phyloP scores from a whole-genome alignment of 164 flowering plant genomes.

The Piper longum region DNA sequence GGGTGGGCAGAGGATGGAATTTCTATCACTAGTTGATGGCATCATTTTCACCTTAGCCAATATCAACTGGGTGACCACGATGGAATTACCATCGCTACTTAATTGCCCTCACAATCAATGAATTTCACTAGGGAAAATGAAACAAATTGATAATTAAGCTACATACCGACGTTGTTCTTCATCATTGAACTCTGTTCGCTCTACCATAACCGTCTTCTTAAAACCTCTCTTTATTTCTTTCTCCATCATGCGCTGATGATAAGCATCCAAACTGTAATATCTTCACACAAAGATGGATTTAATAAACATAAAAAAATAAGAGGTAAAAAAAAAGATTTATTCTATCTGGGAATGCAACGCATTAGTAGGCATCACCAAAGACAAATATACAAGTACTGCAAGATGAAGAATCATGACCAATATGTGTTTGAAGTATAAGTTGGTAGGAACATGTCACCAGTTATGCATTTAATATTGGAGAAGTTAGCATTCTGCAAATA shows the following conservation, averaged over 20 bases:
- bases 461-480: too few relatives aligned
- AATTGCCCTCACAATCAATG: too few relatives aligned
- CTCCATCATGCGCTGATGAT: slow-evolving; percentile 44
- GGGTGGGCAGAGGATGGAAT: too few relatives aligned
- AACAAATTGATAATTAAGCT: background rate
- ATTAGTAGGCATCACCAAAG: background rate
- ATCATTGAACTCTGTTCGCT: slow-evolving; percentile 79
- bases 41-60: too few relatives aligned
- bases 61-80: too few relatives aligned
- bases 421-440: background rate
- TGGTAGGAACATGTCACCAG: too few relatives aligned
- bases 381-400: background rate
- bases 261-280: slow-evolving; percentile 82
- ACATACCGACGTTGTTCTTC: slow-evolving; percentile 90
- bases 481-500: too few relatives aligned
- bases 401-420: background rate
- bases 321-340: too few relatives aligned
- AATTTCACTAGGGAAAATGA: background rate
- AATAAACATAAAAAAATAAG: too few relatives aligned
- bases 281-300: slow-evolving; percentile 21
- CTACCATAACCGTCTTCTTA: slow-evolving; percentile 25
- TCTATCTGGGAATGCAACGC: background rate
- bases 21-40: too few relatives aligned
- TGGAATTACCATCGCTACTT: too few relatives aligned
- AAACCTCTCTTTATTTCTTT: slow-evolving; percentile 61